A percentile compares a stretch with the other conserved stretches of the same genome.
These are phyloP conservation scores for Aspergillus coremiiformis DNA, from an alignment of 495 filamentous ascomycete genomes.

Conservation along the genomic window DNA sequence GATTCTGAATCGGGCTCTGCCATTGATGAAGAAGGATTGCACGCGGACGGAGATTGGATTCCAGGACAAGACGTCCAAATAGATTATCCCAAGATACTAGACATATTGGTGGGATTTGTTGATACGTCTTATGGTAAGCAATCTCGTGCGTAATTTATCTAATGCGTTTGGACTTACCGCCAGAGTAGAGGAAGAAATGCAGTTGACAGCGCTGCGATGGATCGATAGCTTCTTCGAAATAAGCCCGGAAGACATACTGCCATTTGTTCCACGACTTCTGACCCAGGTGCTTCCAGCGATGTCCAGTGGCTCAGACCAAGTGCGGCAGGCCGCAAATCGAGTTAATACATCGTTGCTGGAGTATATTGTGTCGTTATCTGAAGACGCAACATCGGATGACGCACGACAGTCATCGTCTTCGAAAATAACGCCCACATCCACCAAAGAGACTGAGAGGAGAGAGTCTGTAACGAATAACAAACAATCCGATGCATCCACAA, in stretches of 20 bases:
- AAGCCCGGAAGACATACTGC: slow-evolving; percentile 93
- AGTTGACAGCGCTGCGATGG: slow-evolving; percentile 88
- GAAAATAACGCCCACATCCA: slow-evolving; percentile 35
- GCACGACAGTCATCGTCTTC: slow-evolving; percentile 29
- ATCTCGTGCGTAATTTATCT: not conserved
- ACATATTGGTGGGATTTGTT: slow-evolving; percentile 86
- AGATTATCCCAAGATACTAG: slow-evolving; percentile 83
- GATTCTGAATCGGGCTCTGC: slow-evolving; percentile 54
- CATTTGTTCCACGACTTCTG: slow-evolving; percentile 84
- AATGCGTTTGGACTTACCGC: slow-evolving; percentile 1
- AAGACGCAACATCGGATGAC: slow-evolving; percentile 51
- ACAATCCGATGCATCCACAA: slow-evolving; percentile 32
- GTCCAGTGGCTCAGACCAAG: slow-evolving; percentile 80
- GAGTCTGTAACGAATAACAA: slow-evolving; percentile 43
- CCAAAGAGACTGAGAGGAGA: slow-evolving; percentile 46
- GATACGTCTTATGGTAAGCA: slow-evolving; percentile 69
- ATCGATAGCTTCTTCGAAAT: slow-evolving; percentile 96
- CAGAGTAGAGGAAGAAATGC: slow-evolving; percentile 69
- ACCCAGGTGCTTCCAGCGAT: slow-evolving; percentile 91
- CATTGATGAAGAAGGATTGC: slow-evolving; percentile 55
- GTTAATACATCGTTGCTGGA: slow-evolving; percentile 88
- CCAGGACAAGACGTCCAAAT: slow-evolving; percentile 96
- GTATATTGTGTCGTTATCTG: slow-evolving; percentile 83
- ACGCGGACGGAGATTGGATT: slow-evolving; percentile 82
- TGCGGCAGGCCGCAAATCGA: slow-evolving; percentile 77